Evolutionary conservation across 495 filamentous ascomycete species (phyloP), one percentile per base, ranked within the genome.

Genomic region (Penicillium ucsense): DNA sequence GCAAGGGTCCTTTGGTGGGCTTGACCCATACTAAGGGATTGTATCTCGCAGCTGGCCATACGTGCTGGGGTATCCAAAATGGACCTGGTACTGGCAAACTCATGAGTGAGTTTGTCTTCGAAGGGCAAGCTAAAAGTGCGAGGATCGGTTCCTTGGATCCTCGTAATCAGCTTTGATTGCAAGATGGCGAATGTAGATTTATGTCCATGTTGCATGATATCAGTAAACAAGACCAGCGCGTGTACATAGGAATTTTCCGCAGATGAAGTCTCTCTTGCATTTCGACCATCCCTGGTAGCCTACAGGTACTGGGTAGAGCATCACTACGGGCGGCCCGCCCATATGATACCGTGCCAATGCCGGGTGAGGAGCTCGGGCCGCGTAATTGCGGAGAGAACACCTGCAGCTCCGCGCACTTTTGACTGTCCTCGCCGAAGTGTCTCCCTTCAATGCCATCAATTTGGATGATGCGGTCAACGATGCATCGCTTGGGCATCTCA

Each of bases 1-100:
- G 79, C 33, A 77, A 78, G 31, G 84, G 83, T 2, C 92, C 92
- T 31, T 64, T 96, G 31, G 77, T 97, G 32, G 92, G 88, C 1
- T 67, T 78, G 51, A 88, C 89, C 27, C 75, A 79, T 4, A 78
- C 83, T 2, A 80, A 82, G 27, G 89, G 94, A 0, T 56, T 96
- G 34, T 81, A 89, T 60, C 68, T 98, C 51, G 92, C 94, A 3
- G 76, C 87, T 5, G 92, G 92, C 8, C 92, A 98, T 68, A 95
- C 88, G 3, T 97, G 92, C 65, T 97, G 92, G 92, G 91, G 91
- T 10, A 95, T 98, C 43, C 91, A 96, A 65, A 98, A 98, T 73
- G 89, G 82, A 3, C 89, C 90, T 4, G 94, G 80, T 5, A 96
- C 90, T 12, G 92, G 91, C 4, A 88, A 84, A 72, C 65, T 94